These are phyloP conservation scores for Umbilicaria muhlenbergii DNA, from an alignment of 495 filamentous ascomycete genomes.

Conservation along the genomic window DNA sequence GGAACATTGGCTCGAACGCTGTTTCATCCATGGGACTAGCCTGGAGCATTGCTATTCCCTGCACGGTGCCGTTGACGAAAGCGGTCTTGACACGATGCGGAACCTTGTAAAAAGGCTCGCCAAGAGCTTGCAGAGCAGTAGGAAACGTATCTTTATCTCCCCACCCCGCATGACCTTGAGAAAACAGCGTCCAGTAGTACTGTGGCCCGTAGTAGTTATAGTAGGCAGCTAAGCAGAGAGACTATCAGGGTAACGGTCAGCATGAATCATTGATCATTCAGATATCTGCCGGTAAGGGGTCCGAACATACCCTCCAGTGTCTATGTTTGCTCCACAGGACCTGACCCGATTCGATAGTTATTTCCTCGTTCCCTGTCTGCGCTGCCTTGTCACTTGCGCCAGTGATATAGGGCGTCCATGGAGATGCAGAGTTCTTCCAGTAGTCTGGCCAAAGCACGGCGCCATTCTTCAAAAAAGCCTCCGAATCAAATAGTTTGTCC, in stretches of 20 bases:
- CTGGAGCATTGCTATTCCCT: constrained; percentile 10
- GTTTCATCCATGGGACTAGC: constrained; percentile 6
- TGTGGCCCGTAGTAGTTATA: constrained; percentile 14
- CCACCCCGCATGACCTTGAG: constrained; percentile 11
- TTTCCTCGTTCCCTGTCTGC: constrained; percentile 1
- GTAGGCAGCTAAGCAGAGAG: constrained; percentile 11
- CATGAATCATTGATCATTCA: not conserved
- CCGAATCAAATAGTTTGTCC: constrained; percentile 8
- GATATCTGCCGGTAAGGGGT: no score
- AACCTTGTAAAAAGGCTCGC: constrained; percentile 8
- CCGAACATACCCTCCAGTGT: constrained; percentile 9
- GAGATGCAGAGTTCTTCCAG: constrained; percentile 11
- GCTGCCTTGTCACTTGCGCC: constrained; percentile 6
- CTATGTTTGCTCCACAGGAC: constrained; percentile 9
- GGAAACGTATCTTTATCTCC: constrained; percentile 14
- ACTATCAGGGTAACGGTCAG: not conserved
- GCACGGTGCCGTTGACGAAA: constrained; percentile 59
- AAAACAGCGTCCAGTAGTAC: constrained; percentile 11
- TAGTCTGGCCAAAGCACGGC: constrained; percentile 13
- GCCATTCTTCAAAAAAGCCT: constrained; percentile 10
- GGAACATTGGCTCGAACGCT: constrained; percentile 8
- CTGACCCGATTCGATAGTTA: constrained; percentile 9
- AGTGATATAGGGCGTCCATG: constrained; percentile 6
- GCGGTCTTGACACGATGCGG: constrained; percentile 76
- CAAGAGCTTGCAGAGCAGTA: constrained; percentile 6